Evolutionary conservation across 2,329 filamentous ascomycete genomes (phyloP).

Genomic region (Ceratocystis ficicola): DNA sequence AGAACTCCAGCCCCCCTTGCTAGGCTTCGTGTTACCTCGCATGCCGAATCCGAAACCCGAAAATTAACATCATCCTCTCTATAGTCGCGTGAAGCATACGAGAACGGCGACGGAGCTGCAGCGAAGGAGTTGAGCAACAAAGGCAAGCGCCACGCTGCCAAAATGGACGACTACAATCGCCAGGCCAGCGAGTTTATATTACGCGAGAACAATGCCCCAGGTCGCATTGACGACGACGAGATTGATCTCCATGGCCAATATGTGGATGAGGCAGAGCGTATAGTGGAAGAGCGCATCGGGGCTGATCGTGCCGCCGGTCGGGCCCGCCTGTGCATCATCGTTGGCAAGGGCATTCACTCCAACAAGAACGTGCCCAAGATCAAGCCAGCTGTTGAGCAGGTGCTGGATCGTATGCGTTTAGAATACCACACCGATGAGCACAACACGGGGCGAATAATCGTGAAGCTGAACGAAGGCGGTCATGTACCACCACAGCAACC

Average conservation of each 20-base stretch:
- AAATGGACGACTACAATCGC: slow-evolving; percentile 79
- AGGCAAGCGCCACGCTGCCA: slow-evolving; percentile 69
- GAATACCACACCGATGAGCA: slow-evolving; percentile 67
- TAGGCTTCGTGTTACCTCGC: neutral
- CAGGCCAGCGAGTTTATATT: slow-evolving; percentile 93
- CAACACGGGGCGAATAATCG: slow-evolving; percentile 79
- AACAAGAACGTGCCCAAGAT: slow-evolving; percentile 76
- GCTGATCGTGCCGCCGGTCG: slow-evolving; percentile 63
- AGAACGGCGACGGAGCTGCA: slow-evolving; percentile 64
- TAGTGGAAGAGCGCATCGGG: slow-evolving; percentile 73
- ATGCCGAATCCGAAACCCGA: neutral
- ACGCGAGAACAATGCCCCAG: slow-evolving; percentile 77
- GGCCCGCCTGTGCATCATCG: slow-evolving; percentile 82
- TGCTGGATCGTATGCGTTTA: slow-evolving; percentile 72
- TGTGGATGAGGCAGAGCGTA: slow-evolving; percentile 80
- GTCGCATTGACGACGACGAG: slow-evolving; percentile 62
- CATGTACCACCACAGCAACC: slow-evolving; percentile 39
- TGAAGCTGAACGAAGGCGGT: slow-evolving; percentile 67
- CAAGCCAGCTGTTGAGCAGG: slow-evolving; percentile 82
- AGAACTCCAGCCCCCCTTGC: neutral
- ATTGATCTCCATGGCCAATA: slow-evolving; percentile 93
- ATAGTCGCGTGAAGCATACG: slow-evolving; percentile 69
- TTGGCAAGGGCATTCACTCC: slow-evolving; percentile 89
- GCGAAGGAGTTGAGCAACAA: slow-evolving; percentile 77
- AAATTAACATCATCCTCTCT: slow-evolving; percentile 1